Base-by-base conservation (phyloP, 148 eudicot genomes). In the Amaranthus hypochondriacus region DNA sequence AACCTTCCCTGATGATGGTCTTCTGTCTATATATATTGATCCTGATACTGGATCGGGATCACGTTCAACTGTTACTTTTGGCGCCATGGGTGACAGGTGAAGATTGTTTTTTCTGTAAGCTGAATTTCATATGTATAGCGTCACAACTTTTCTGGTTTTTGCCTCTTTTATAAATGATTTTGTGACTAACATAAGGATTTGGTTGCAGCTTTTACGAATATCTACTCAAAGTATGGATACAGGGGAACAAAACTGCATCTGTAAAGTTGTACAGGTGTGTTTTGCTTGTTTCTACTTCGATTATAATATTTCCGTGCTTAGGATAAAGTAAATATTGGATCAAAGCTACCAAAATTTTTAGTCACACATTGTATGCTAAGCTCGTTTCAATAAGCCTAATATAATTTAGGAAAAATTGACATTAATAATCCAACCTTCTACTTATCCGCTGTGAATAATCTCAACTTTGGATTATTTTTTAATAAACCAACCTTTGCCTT, bases 81-180 rank as follows among this genome's bases (percentile, higher is more conserved):
- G 99, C 66, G 99, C 99, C 77, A 96, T 96, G 99, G 99, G 99
- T 67, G 99, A 96, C 84, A 96, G 99, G 99, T 96, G 83, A 57
- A 53, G 2, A 47, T 75, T 56, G 2, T 51, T 69, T 43, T 15
- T 48, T 43, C 39, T 47, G 52, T 18, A 56, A 71, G 12, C 62
- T 48, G 48, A 49, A 63, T 67, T 46, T 57, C 21, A 49, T 59
- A 8, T n/a, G 28, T 48, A 49, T 9, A 28, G 51, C 50, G 43
- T n/a, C 0, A 47, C 65, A 43, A 2, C 18, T 9, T 56, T 48
- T 48, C 13, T 53, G 49, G 21, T 53, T 50, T 73, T 21, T 47
- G 71, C 58, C 55, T 66, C 21, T 46, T 70, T 42, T 15, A 11
- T 61, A 18, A 64, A 68, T 83, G 68, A 63, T 48, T 53, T 53